Conservation (phyloP, 2,329 filamentous ascomycete genomes). For the Furcasterigmium furcatum region DNA sequence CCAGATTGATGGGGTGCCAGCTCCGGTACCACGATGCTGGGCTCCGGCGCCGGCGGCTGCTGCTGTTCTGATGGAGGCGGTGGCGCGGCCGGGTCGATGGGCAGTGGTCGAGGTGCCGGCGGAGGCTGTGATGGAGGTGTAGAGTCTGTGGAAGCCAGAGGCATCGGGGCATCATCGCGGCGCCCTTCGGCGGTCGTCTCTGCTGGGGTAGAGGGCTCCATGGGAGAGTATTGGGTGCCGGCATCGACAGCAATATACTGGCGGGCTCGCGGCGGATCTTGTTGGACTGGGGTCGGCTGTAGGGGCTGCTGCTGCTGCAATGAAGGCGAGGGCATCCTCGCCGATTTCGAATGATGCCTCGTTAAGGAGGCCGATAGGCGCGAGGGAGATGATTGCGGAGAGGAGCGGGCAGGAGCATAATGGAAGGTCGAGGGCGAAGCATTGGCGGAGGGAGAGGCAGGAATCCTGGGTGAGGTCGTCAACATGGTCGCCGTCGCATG, state of each 20-base stretch:
- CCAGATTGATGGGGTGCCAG: conserved; percentile 3
- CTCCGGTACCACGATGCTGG: conserved; percentile 3
- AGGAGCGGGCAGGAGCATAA: conserved; percentile 43
- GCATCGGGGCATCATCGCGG: conserved; percentile 15
- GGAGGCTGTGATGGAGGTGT: conserved; percentile 6
- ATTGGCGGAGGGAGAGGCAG: conserved; percentile 48
- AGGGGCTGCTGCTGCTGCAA: conserved; percentile 20
- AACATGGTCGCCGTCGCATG: conserved; percentile 55
- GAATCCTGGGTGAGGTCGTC: conserved; percentile 52
- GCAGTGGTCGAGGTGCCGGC: conserved; percentile 7
- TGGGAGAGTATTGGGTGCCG: conserved; percentile 45
- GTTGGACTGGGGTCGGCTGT: conserved; percentile 9
- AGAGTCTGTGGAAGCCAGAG: neutral
- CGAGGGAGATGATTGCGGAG: conserved; percentile 34
- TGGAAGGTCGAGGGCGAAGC: conserved; percentile 47
- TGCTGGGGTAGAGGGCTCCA: conserved; percentile 27
- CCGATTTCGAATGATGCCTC: conserved; percentile 32
- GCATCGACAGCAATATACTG: conserved; percentile 46
- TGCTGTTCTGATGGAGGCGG: conserved; percentile 7
- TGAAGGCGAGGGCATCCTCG: conserved; percentile 22
- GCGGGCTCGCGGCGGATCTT: conserved; percentile 20
- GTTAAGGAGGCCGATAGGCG: conserved; percentile 36
- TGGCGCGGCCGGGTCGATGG: neutral
- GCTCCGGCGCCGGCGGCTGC: conserved; percentile 6
- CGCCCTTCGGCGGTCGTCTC: conserved; percentile 19